A percentile compares a stretch with the other conserved stretches of the same genome.
phyloP scores from a whole-genome alignment of 2,329 filamentous ascomycete species.

The Sclerotinia trifoliorum region DNA sequence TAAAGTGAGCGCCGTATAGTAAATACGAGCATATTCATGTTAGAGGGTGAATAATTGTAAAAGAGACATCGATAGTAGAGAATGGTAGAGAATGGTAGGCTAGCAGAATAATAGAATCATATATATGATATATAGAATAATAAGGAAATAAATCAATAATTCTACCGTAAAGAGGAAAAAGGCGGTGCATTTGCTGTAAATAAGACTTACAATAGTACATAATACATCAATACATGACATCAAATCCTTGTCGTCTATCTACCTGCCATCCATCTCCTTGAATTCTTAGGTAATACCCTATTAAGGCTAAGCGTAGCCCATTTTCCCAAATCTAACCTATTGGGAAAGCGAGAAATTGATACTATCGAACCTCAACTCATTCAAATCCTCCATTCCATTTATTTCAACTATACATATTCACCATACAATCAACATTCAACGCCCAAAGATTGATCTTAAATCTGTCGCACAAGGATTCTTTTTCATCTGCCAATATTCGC shows the following conservation, averaged over 20 bases:
- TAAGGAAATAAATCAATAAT: no score
- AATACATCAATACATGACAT: background rate
- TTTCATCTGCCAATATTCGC: slow-evolving; percentile 15
- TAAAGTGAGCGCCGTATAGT: background rate
- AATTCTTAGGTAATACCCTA: slow-evolving; percentile 5
- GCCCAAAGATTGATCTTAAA: slow-evolving; percentile 3
- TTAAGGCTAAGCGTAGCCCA: background rate
- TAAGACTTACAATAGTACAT: no score
- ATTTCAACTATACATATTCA: slow-evolving; percentile 11
- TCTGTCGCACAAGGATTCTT: slow-evolving; percentile 18
- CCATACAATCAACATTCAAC: slow-evolving; percentile 20
- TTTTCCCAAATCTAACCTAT: slow-evolving; percentile 13
- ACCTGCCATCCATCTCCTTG: slow-evolving; percentile 17
- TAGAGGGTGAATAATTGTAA: background rate
- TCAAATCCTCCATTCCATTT: slow-evolving; percentile 20
- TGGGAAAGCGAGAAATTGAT: slow-evolving; percentile 20
- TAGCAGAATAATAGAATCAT: background rate
- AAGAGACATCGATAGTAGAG: background rate
- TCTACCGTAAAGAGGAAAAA: background rate
- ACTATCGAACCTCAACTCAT: slow-evolving; percentile 16
- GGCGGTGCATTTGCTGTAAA: background rate
- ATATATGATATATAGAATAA: no score
- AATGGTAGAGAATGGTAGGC: background rate
- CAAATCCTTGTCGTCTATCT: background rate
- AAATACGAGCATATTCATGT: background rate